phyloP scores from a whole-genome alignment of 225 moss, liverwort and hornwort genomes.

The Pleurozium schreberi region DNA sequence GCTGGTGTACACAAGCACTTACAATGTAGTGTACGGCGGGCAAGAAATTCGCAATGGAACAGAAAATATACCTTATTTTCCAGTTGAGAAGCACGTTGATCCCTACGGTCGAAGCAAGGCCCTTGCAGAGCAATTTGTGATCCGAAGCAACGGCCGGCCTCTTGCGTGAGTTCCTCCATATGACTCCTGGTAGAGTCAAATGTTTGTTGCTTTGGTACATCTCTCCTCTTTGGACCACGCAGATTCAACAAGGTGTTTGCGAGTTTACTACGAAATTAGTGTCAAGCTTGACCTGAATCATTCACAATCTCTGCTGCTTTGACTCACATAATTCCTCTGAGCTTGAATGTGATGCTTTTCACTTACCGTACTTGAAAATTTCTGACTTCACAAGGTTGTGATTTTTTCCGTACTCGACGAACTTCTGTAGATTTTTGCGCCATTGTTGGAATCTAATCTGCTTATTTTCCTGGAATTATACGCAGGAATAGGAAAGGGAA shows the following conservation, averaged over 20 bases:
- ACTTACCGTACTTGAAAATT: neutral
- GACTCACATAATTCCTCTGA: neutral
- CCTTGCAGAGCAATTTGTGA: slow-evolving; percentile 81
- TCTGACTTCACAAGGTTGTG: neutral
- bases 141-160: slow-evolving; percentile 48
- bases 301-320: neutral
- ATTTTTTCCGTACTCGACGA: neutral
- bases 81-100: slow-evolving; percentile 67
- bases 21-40: slow-evolving; percentile 82
- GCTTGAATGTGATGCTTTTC: neutral
- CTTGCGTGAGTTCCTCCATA: slow-evolving; percentile 35
- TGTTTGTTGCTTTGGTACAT: neutral
- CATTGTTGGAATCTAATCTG: neutral
- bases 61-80: slow-evolving; percentile 64
- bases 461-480: neutral
- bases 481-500: slow-evolving; percentile 39
- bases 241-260: neutral
- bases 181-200: neutral
- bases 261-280: neutral
- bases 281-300: neutral
- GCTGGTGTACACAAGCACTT: slow-evolving; percentile 83
- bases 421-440: neutral
- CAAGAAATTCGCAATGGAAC: slow-evolving; percentile 78
- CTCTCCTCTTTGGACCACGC: neutral
- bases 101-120: slow-evolving; percentile 76